Base-by-base conservation (phyloP, 225 moss, liverwort and hornwort species). In the Thuidium tamariscinum region DNA sequence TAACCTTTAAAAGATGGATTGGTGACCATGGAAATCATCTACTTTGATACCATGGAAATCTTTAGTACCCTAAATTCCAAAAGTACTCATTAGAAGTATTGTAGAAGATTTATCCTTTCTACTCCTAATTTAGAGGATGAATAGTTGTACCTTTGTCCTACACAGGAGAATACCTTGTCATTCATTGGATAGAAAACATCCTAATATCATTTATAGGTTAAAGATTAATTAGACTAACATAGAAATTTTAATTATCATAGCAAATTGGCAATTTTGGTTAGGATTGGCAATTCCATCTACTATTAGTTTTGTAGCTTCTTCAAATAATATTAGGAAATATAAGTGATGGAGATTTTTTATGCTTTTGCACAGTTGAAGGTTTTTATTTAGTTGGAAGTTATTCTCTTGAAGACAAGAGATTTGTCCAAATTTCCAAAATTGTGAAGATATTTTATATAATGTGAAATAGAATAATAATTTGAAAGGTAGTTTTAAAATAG, bases 351-450 rank as follows among this genome's bases (percentile, higher is more conserved):
- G 44, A 70, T 70, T 27, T 16, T 42, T 25, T 23, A 41, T 69
- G 4, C 14, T 41, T 70, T 27, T 70, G 16, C 15, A 70, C 16
- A 44, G 1, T 5, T 1, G 2, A 1, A 71, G 5, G 26, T 1
- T 16, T 27, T 5, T 3, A 44, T 16, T 27, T 42, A 70, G 16
- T 42, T 42, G 5, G 5, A 70, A 16, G 8, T 70, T 26, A 26
- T 0, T 14, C 5, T 7, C 8, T 26, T 26, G 3, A 41, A 5
- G 15, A 9, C 16, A 2, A 42, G 8, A 2, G 26, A 2, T 3
- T 42, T 5, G 19, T 42, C 1, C 1, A 42, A 0, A 70, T 15
- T 42, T 26, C 15, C 5, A 14, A 15, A 69, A 26, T 14, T 69
- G 26, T 15, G 4, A 15, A 69, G 23, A 15, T 26, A 3, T 26